A percentile compares a stretch with the other conserved stretches of the same genome.
phyloP scores from a whole-genome alignment of 2,329 filamentous ascomycete genomes.

The Paracorniculantispora psalliotae region DNA sequence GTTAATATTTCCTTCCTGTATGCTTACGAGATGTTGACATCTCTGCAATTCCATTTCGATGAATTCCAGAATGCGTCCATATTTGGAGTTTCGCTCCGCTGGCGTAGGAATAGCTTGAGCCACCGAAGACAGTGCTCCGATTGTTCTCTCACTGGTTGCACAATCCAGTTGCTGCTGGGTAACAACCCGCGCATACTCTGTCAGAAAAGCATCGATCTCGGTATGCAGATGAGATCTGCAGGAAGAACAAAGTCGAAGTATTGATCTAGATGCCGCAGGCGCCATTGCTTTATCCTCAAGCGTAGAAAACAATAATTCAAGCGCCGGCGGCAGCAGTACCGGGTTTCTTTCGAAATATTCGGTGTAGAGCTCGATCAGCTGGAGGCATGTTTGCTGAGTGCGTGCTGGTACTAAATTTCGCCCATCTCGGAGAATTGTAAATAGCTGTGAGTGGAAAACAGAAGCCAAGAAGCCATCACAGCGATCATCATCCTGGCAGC shows the following conservation, averaged over 20 bases:
- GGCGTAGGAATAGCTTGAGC: constrained; percentile 65
- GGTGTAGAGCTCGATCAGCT: constrained; percentile 66
- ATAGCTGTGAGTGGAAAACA: constrained; percentile 58
- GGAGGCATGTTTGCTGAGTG: constrained; percentile 63
- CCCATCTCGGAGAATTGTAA: constrained; percentile 48
- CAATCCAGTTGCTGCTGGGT: constrained; percentile 53
- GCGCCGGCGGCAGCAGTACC: constrained; percentile 60
- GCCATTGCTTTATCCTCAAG: constrained; percentile 59
- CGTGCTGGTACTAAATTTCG: constrained; percentile 53
- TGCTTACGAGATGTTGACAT: constrained; percentile 14
- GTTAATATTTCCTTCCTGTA: neutral
- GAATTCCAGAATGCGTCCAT: constrained; percentile 55
- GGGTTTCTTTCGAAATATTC: constrained; percentile 71
- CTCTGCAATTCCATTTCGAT: constrained; percentile 51
- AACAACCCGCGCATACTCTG: constrained; percentile 63
- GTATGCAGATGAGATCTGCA: constrained; percentile 64
- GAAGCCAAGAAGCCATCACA: constrained; percentile 55
- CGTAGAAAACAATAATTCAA: constrained; percentile 70
- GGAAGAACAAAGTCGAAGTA: constrained; percentile 68
- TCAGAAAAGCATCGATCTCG: constrained; percentile 63
- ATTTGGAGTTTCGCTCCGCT: constrained; percentile 45
- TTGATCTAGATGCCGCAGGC: constrained; percentile 67
- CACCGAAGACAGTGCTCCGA: constrained; percentile 69
- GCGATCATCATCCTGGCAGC: constrained; percentile 50
- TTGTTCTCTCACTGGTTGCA: constrained; percentile 65